Percentiles rank a stretch among this genome's conserved stretches.
Conservation (phyloP, 2,329 filamentous ascomycete genomes). For the Parascedosporium putredinis region DNA sequence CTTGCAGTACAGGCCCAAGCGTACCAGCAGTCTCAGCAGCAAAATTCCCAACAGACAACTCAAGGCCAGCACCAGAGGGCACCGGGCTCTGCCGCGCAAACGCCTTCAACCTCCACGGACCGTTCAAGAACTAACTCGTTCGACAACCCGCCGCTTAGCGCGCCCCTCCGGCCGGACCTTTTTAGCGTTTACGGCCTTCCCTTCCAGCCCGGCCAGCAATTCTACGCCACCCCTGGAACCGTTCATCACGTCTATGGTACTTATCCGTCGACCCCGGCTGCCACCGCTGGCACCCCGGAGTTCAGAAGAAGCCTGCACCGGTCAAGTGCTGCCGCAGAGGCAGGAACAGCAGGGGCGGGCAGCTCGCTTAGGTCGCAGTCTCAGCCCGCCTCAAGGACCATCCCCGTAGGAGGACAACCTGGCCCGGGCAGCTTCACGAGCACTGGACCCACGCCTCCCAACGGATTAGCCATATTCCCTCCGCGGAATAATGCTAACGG, state of each 20-base stretch:
- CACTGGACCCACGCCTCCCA: conserved; percentile 17
- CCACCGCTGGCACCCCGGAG: conserved; percentile 33
- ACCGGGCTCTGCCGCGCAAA: conserved; percentile 22
- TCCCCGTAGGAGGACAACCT: conserved; percentile 18
- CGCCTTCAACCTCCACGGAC: conserved; percentile 29
- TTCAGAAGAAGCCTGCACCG: conserved; percentile 48
- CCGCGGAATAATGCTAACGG: conserved; percentile 34
- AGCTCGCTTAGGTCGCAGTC: conserved; percentile 55
- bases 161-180: conserved; percentile 46
- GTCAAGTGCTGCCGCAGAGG: conserved; percentile 38
- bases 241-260: conserved; percentile 31
- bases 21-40: conserved; percentile 22
- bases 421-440: conserved; percentile 9
- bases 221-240: conserved; percentile 28
- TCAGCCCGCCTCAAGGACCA: conserved; percentile 47
- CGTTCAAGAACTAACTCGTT: conserved; percentile 53
- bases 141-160: conserved; percentile 49
- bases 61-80: conserved; percentile 33
- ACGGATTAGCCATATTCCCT: conserved; percentile 24
- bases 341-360: conserved; percentile 33
- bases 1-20: conserved; percentile 30
- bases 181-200: conserved; percentile 38
- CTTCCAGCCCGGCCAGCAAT: conserved; percentile 12
- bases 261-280: conserved; percentile 46
- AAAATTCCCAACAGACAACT: conserved; percentile 1